Evolutionary conservation across 73 alveolate species (phyloP), one percentile per base, ranked within the genome.

Genomic region (Paramecium caudatum): DNA sequence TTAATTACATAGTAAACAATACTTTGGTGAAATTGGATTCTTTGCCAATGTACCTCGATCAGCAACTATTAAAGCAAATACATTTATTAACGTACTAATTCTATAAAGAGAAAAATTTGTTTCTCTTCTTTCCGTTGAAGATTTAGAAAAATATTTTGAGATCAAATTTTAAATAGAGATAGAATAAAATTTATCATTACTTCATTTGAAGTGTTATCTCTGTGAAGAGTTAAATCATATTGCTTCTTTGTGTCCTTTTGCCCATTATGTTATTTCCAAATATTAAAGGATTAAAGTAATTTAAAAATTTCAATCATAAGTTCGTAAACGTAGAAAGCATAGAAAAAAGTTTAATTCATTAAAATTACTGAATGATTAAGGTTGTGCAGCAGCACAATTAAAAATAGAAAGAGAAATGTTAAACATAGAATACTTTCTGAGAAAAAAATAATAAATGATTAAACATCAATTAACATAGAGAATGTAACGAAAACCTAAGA

Each of bases 21-120:
- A 91, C 87, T 85, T 93, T 50, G 97, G 97, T 19, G 95, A 93
- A 46, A 93, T 93, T n/a, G 94, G 94, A 8, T 93, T 91, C 55
- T 34, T 91, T 65, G 84, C 94, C 1, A 86, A 93, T 45, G 39
- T 39, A 17, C 91, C 94, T 9, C 65, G 97, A 48, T 19, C 82
- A 4, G 90, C 94, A 10, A 74, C 94, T 3, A 93, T 70, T 6
- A 70, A 82, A 13, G 68, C 94, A 21, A 69, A 46, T 1, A 91
- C 62, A 13, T 93, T 93, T 47, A 37, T 74, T 1, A 74, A 74
- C 43, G 16, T 68, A 13, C 5, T 68, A 3, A 16, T 47, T 5
- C n/a, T 74, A 39, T 17, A 25, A 21, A 41, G 62, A 0, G 32
- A 45, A 10, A 10, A 43, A 23, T 39, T 74, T 10, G 45, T 74